phyloP scores from a whole-genome alignment of 2,329 filamentous ascomycete genomes.

The Remersonia thermophila region DNA sequence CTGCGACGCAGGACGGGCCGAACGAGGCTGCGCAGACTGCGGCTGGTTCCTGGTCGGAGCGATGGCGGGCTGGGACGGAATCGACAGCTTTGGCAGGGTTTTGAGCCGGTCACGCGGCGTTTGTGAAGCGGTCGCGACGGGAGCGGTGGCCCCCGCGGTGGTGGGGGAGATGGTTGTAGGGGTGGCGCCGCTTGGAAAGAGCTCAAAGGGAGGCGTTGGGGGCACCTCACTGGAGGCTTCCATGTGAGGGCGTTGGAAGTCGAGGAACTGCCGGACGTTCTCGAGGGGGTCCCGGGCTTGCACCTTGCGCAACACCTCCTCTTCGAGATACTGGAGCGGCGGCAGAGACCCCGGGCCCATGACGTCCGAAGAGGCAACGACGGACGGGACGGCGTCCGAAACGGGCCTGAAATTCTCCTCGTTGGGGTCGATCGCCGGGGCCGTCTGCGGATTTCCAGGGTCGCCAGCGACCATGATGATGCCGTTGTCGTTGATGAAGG shows the following conservation, averaged over 20 bases:
- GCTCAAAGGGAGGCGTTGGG: slow-evolving; percentile 57
- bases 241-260: slow-evolving; percentile 57
- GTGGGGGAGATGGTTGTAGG: slow-evolving; percentile 2
- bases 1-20: slow-evolving; percentile 16
- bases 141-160: not conserved
- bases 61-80: slow-evolving; percentile 30
- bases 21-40: slow-evolving; percentile 16
- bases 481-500: slow-evolving; percentile 50
- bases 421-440: slow-evolving; percentile 40
- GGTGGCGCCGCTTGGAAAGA: slow-evolving; percentile 41
- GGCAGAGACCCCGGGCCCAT: slow-evolving; percentile 57
- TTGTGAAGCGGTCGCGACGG: slow-evolving; percentile 10
- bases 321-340: slow-evolving; percentile 58
- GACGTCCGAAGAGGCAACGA: slow-evolving; percentile 84
- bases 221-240: slow-evolving; percentile 42
- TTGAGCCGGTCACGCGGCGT: slow-evolving; percentile 41
- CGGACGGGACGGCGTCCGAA: slow-evolving; percentile 66
- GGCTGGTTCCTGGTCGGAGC: slow-evolving; percentile 20
- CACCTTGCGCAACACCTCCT: slow-evolving; percentile 57
- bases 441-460: slow-evolving; percentile 62
- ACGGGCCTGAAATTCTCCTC: slow-evolving; percentile 49
- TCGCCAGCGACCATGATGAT: slow-evolving; percentile 68
- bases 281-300: slow-evolving; percentile 73
- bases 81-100: slow-evolving; percentile 49
- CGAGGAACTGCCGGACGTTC: slow-evolving; percentile 82